phyloP scores from a whole-genome alignment of 306 rosid species.

The Vicia faba region DNA sequence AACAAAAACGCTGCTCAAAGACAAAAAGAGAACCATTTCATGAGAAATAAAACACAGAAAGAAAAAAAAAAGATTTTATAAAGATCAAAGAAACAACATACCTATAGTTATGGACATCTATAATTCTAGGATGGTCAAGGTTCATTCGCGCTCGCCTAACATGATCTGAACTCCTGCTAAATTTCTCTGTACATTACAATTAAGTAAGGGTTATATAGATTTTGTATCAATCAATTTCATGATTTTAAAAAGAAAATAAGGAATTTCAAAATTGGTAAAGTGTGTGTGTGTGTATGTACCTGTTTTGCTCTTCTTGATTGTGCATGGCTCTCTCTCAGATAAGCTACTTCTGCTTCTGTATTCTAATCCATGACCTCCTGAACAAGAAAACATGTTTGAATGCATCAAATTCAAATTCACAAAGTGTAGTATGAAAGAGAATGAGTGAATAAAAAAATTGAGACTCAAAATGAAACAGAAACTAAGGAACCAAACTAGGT shows the following conservation, averaged over 20 bases:
- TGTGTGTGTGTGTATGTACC: slow-evolving; percentile 53
- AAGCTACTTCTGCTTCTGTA: slow-evolving; percentile 82
- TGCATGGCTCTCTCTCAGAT: slow-evolving; percentile 92
- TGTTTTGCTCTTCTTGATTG: slow-evolving; percentile 94
- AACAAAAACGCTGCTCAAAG: slow-evolving; percentile 72
- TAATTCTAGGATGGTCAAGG: slow-evolving; percentile 93
- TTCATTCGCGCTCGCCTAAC: slow-evolving; percentile 75
- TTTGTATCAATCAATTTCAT: slow-evolving; percentile 2
- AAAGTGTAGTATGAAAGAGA: slow-evolving; percentile 21
- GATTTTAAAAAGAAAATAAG: background rate
- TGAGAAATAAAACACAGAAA: slow-evolving; percentile 33
- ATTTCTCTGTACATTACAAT: slow-evolving; percentile 69
- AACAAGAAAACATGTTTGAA: slow-evolving; percentile 43
- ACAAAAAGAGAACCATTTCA: slow-evolving; percentile 31
- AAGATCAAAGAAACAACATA: slow-evolving; percentile 40
- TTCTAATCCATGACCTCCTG: slow-evolving; percentile 69
- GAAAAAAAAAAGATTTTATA: slow-evolving; percentile 23
- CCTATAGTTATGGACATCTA: slow-evolving; percentile 96
- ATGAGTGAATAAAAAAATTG: slow-evolving; percentile 1
- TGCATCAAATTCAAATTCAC: slow-evolving; percentile 30
- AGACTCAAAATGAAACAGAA: slow-evolving; percentile 28
- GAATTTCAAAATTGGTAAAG: slow-evolving; percentile 25
- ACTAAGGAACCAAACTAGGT: slow-evolving; percentile 21
- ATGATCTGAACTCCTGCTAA: slow-evolving; percentile 66
- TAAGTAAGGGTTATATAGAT: slow-evolving; percentile 3